Evolutionary conservation across 805 yeast species (phyloP).

Genomic region (Candida vartiovaarae): DNA sequence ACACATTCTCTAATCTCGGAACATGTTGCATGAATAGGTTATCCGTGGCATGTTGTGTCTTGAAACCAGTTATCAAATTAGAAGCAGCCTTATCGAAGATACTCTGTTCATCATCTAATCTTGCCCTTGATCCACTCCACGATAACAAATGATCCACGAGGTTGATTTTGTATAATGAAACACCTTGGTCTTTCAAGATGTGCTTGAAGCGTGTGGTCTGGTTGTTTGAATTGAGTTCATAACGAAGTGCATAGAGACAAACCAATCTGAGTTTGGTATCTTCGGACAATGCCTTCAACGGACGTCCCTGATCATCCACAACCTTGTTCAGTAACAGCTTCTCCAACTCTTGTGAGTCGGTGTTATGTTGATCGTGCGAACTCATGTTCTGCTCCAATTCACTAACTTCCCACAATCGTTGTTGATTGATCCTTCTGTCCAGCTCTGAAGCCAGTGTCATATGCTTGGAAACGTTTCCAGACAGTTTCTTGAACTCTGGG

Average conservation of each 20-base stretch:
- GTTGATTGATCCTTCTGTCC: conserved; percentile 59
- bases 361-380: conserved; percentile 50
- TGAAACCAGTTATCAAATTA: conserved; percentile 27
- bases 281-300: conserved; percentile 36
- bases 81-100: conserved; percentile 24
- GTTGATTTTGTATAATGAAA: conserved; percentile 19
- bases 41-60: conserved; percentile 37
- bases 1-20: conserved; percentile 52
- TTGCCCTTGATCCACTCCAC: conserved; percentile 35
- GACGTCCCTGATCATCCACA: conserved; percentile 25
- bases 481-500: conserved; percentile 87
- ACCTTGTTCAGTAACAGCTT: conserved; percentile 39
- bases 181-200: conserved; percentile 30
- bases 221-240: conserved; percentile 45
- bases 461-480: conserved; percentile 86
- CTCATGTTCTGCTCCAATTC: conserved; percentile 86
- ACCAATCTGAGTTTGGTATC: conserved; percentile 64
- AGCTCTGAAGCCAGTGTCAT: conserved; percentile 85
- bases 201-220: conserved; percentile 33
- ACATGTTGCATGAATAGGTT: conserved; percentile 88
- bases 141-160: conserved; percentile 35
- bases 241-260: conserved; percentile 66
- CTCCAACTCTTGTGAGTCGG: conserved; percentile 51
- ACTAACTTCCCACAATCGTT: conserved; percentile 74
- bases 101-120: conserved; percentile 31